Conservation (phyloP, 306 rosid species). For the Quercus ilex region DNA sequence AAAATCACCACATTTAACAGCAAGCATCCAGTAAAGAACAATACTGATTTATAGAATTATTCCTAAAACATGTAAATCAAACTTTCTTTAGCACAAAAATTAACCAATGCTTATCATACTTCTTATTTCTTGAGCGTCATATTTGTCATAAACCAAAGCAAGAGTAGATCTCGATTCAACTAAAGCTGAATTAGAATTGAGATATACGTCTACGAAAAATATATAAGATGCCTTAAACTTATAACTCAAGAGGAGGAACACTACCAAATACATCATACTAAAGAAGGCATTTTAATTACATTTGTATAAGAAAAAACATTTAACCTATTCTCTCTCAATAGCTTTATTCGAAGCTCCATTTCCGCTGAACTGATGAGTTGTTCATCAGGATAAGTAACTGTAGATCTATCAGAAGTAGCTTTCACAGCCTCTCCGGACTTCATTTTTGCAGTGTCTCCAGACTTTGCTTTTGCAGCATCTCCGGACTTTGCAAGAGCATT, state of each 20-base stretch:
- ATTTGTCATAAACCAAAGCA: neutral
- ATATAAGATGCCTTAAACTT: neutral
- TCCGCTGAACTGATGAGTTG: conserved; percentile 75
- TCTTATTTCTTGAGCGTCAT: neutral
- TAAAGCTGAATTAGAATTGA: neutral
- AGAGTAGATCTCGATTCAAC: neutral
- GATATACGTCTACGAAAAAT: neutral
- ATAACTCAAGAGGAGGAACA: neutral
- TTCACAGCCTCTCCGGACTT: conserved; percentile 1
- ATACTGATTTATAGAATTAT: neutral
- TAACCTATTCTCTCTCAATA: conserved; percentile 86
- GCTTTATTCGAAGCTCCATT: conserved; percentile 75
- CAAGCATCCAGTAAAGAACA: conserved; percentile 11
- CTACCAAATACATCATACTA: neutral
- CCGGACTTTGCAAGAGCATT: conserved; percentile 57
- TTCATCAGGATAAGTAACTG: conserved; percentile 38
- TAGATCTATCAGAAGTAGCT: conserved; percentile 25
- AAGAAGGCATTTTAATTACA: neutral
- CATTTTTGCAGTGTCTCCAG: conserved; percentile 34
- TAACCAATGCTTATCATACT: neutral
- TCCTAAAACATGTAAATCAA: neutral
- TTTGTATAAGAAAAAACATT: neutral
- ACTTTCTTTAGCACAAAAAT: neutral
- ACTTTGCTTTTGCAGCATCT: conserved; percentile 45
- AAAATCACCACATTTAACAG: neutral